These are phyloP conservation scores for Xylaria multiplex DNA, from an alignment of 2,329 filamentous ascomycete genomes.

Conservation along the genomic window DNA sequence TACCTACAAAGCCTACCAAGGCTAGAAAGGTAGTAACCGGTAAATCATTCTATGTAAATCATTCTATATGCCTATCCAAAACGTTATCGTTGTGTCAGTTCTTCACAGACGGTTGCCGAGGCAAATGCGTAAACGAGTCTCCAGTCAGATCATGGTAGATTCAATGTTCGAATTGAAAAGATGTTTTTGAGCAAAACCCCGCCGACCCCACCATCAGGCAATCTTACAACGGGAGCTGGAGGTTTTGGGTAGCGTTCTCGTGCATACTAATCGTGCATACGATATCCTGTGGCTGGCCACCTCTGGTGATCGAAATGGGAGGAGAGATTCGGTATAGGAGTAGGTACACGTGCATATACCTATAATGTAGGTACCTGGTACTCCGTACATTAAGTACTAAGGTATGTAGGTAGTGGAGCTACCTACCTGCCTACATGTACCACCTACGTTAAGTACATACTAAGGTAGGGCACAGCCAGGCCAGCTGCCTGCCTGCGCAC, in stretches of 20 bases:
- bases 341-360: too few relatives aligned
- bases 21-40: not conserved
- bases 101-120: not conserved
- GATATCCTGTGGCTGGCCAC: too few relatives aligned
- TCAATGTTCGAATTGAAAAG: slow-evolving; percentile 1
- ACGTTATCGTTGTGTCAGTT: not conserved
- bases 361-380: too few relatives aligned
- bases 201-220: slow-evolving; percentile 63
- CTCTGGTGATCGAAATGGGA: too few relatives aligned
- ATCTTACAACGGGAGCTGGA: slow-evolving; percentile 56
- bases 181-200: slow-evolving; percentile 7
- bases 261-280: not conserved
- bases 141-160: not conserved
- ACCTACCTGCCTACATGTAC: too few relatives aligned
- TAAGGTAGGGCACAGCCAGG: too few relatives aligned
- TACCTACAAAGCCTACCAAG: not conserved
- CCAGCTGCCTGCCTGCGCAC: too few relatives aligned
- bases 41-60: not conserved
- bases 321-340: too few relatives aligned
- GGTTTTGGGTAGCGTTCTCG: slow-evolving; percentile 1
- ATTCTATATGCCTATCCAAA: too few relatives aligned
- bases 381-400: too few relatives aligned
- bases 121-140: not conserved
- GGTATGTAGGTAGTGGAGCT: too few relatives aligned
- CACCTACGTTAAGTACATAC: too few relatives aligned